A percentile compares a stretch with the other conserved stretches of the same genome.
These are phyloP conservation scores for Gamarada debralockiae DNA, from an alignment of 495 filamentous ascomycete genomes.

Conservation along the genomic window DNA sequence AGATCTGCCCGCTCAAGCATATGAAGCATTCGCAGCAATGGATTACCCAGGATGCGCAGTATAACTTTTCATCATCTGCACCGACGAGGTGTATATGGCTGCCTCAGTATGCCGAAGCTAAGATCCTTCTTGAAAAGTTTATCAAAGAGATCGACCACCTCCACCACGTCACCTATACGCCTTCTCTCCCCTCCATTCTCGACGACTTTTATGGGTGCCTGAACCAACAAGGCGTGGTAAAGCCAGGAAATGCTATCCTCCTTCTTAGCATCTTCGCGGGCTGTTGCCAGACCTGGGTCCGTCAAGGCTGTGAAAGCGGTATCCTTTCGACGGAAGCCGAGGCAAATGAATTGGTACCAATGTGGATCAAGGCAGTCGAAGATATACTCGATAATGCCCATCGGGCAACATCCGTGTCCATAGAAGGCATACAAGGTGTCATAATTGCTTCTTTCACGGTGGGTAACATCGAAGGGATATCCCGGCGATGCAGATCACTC, in stretches of 20 bases:
- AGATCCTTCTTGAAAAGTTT: constrained; percentile 38
- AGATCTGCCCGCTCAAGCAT: background rate
- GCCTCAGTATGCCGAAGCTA: constrained; percentile 35
- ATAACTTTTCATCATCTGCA: background rate
- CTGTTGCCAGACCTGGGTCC: constrained; percentile 37
- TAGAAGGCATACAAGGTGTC: constrained; percentile 43
- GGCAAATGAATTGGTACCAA: constrained; percentile 26
- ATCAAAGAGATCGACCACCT: constrained; percentile 35
- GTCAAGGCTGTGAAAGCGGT: constrained; percentile 8
- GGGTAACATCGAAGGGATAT: constrained; percentile 37
- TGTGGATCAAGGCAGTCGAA: constrained; percentile 35
- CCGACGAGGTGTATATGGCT: constrained; percentile 33
- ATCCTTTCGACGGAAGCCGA: constrained; percentile 31
- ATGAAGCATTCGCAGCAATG: constrained; percentile 6
- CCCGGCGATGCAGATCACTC: constrained; percentile 31
- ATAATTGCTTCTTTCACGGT: constrained; percentile 36
- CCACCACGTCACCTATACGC: constrained; percentile 37
- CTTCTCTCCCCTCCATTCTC: constrained; percentile 32
- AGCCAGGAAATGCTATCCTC: constrained; percentile 33
- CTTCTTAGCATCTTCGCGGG: constrained; percentile 42
- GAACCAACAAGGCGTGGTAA: constrained; percentile 19
- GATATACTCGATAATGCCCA: constrained; percentile 37
- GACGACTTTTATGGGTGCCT: constrained; percentile 33
- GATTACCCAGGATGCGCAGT: background rate
- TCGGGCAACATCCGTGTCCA: constrained; percentile 21